Evolutionary conservation across 805 yeast species (phyloP).

Genomic region (Wickerhamomyces sydowiorum): DNA sequence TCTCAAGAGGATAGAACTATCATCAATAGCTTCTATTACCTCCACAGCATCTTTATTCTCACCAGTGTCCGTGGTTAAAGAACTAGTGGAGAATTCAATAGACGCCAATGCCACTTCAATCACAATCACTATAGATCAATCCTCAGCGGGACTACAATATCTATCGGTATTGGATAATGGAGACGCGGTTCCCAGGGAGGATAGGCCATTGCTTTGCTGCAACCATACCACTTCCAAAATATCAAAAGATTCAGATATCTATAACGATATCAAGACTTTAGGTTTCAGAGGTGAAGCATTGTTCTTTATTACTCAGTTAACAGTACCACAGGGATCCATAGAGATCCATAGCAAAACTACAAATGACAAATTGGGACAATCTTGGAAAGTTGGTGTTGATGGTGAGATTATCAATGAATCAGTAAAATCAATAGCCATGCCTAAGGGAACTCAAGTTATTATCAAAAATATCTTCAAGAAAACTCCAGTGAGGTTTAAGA

Average conservation of each 20-base stretch:
- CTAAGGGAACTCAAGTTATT: constrained; percentile 30
- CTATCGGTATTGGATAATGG: constrained; percentile 51
- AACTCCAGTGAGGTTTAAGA: constrained; percentile 25
- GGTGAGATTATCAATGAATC: constrained; percentile 20
- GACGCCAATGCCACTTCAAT: constrained; percentile 63
- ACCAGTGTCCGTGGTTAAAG: constrained; percentile 87
- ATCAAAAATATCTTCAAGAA: constrained; percentile 26
- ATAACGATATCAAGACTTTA: constrained; percentile 24
- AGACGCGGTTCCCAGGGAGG: constrained; percentile 26
- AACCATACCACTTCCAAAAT: constrained; percentile 40
- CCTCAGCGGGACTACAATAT: constrained; percentile 54
- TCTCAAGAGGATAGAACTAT: background rate
- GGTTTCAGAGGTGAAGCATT: constrained; percentile 50
- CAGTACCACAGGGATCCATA: constrained; percentile 20
- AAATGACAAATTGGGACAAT: constrained; percentile 45
- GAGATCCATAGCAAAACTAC: constrained; percentile 21
- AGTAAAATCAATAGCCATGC: constrained; percentile 14
- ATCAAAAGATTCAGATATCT: constrained; percentile 20
- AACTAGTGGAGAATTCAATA: constrained; percentile 78
- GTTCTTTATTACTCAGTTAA: constrained; percentile 28
- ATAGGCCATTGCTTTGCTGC: constrained; percentile 29
- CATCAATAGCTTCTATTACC: background rate
- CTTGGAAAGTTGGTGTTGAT: constrained; percentile 28
- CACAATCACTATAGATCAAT: constrained; percentile 60
- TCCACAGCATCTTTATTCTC: constrained; percentile 18